Conservation (phyloP, 805 yeast species). For the Saturnispora silvae region DNA sequence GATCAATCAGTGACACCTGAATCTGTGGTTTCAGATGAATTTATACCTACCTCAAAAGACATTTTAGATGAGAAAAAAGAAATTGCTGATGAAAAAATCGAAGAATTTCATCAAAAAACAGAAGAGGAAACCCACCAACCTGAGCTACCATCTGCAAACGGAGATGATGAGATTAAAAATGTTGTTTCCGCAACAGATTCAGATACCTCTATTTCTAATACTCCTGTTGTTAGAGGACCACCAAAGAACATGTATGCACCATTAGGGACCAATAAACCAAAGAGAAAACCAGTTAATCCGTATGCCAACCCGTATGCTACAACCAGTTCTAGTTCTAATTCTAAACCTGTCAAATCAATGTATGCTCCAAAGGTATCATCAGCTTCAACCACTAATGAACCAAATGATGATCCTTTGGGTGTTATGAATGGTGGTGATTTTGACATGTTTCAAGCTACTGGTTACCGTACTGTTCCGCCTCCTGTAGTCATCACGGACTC, state of each 20-base stretch:
- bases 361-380: constrained; percentile 5
- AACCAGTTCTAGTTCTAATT: not conserved
- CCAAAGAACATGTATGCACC: constrained; percentile 10
- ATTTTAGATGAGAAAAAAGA: not conserved
- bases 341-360: not conserved
- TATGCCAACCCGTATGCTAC: constrained; percentile 8
- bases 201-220: not conserved
- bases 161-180: not conserved
- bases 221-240: constrained; percentile 1
- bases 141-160: not conserved
- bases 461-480: constrained; percentile 16
- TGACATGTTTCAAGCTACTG: constrained; percentile 26
- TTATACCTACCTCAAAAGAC: no score
- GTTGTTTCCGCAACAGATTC: not conserved
- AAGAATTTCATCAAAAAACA: not conserved
- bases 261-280: not conserved
- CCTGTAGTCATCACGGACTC: constrained; percentile 10
- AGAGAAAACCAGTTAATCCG: constrained; percentile 6
- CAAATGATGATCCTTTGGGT: no score
- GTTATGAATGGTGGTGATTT: constrained; percentile 9
- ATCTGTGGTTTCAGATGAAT: no score
- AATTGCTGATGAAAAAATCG: not conserved
- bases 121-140: not conserved
- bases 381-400: not conserved
- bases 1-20: no score